Evolutionary conservation across 106 monocot species (phyloP), one percentile per base, ranked within the genome.

Genomic region (Dendrobium nobile): DNA sequence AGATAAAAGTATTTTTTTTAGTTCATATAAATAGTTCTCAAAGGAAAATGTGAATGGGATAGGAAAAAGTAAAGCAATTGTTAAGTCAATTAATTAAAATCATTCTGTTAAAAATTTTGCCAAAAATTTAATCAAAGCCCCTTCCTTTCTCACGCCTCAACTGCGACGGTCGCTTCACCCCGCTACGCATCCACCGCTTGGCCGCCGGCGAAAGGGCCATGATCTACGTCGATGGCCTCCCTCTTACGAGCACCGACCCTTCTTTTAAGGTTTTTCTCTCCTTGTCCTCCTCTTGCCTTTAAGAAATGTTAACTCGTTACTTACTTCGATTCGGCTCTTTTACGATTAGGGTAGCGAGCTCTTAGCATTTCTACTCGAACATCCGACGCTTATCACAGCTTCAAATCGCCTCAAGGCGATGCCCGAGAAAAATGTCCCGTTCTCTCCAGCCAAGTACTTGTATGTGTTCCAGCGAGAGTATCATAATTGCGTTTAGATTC

Each of bases 391-490:
- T n/a, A 44, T 88, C 27, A 43, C 85, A 16, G 85, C 94, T 1
- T 92, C 92, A 7, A 58, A 84, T 41, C 82, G 67, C n/a, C 83
- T 98, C 77, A 92, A 87, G 67, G 78, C 86, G 48, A 80, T 68
- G 73, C 85, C 92, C 64, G 85, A 72, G 58, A 85, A 74, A 44
- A 82, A 65, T 3, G 61, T 90, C 20, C 79, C 92, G 20, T 82
- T 54, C 58, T 77, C 83, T 40, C 78, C 67, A 15, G 31, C n/a
- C 17, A 84, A 85, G 81, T 88, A 87, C 76, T 89, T 98, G 0
- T 98, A 98, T 81, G 89, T 98, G 16, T 92, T 98, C 81, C 97
- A 94, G 88, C 80, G 73, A 72, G 94, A 98, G 81, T 98, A 61
- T 64, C 4, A 13, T 0, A 42, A 54, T 31, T 2, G 9, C 0